Percentiles rank a stretch among this genome's conserved stretches.
phyloP scores from a whole-genome alignment of 257 asterid species.

The Striga asiatica region DNA sequence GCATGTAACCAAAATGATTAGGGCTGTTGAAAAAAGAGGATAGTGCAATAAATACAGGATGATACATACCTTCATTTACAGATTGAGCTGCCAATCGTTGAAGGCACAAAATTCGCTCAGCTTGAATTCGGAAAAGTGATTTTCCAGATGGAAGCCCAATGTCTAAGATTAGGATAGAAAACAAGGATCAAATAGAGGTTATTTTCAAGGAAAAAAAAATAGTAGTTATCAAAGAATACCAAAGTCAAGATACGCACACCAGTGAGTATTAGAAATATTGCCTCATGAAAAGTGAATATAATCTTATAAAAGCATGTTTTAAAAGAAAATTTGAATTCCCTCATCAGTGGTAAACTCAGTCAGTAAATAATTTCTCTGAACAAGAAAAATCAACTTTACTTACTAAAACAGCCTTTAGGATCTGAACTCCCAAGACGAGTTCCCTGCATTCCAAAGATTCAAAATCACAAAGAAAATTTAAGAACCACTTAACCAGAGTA shows the following conservation, averaged over 20 bases:
- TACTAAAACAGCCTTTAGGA: constrained; percentile 98
- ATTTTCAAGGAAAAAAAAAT: constrained; percentile 3
- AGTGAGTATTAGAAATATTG: background rate
- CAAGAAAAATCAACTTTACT: constrained; percentile 25
- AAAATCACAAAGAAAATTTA: constrained; percentile 10
- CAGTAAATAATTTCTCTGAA: too few relatives aligned
- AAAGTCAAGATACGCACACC: background rate
- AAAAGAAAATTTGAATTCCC: background rate
- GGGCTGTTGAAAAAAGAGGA: constrained; percentile 14
- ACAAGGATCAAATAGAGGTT: constrained; percentile 4
- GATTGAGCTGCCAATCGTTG: constrained; percentile 83
- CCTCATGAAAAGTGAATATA: background rate
- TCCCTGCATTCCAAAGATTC: constrained; percentile 50
- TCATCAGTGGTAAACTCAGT: too few relatives aligned
- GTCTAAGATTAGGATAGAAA: constrained; percentile 32
- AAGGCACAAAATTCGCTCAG: constrained; percentile 79
- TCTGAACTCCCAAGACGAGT: constrained; percentile 98
- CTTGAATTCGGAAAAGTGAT: constrained; percentile 96
- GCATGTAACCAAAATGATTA: constrained; percentile 20
- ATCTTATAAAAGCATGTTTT: background rate
- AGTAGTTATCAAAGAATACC: background rate
- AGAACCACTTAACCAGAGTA: constrained; percentile 10
- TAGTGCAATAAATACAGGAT: constrained; percentile 3
- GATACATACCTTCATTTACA: constrained; percentile 54
- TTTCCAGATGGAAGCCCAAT: constrained; percentile 98